Base-by-base conservation (phyloP, 352 stramenopile species). In the Phytophthora pseudosyringae region DNA sequence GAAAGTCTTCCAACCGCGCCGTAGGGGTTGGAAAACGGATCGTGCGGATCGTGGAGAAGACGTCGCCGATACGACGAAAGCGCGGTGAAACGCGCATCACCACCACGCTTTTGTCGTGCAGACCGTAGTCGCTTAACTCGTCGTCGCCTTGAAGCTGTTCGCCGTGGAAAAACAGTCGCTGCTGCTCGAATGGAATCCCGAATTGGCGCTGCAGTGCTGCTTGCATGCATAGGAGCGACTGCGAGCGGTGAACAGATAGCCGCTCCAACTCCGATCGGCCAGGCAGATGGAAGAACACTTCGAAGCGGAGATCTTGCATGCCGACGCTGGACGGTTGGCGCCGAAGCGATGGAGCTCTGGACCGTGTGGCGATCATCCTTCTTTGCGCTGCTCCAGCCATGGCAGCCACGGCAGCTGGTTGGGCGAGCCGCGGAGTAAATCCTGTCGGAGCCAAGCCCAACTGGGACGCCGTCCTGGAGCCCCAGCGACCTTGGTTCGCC, bases 61-160 rank as follows among this genome's bases (percentile, higher is more conserved):
- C 66, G 53, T 88, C 80, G n/a, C 84, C 83, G 43, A 93, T 89
- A 25, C 72, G 63, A 9, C 84, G 80, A 52, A 79, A 89, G 5
- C 67, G 71, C 40, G 84, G 86, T 4, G 68, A 64, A 3, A 76
- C 63, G 35, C 66, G 67, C 26, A 93, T 61, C 8, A 79, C 73
- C 38, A 93, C 39, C 3, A 86, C 69, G 28, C 76, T 86, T 29
- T 73, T 68, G 36, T 88, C 70, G 39, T 86, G 66, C 43, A 93
- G 71, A 8, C 76, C 80, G 59, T 89, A 87, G 45, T 69, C 75
- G 5, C 54, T 31, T 16, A 93, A 62, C 31, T 91, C 82, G 40
- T 89, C 80, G 51, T 90, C 72, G 13, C 81, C 80, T 55, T 90
- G 71, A 15, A 93, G 77, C 21, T 81, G 39, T 13, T 89, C 80